phyloP scores from a whole-genome alignment of 306 rosid species.

The Prunus fruticosa region DNA sequence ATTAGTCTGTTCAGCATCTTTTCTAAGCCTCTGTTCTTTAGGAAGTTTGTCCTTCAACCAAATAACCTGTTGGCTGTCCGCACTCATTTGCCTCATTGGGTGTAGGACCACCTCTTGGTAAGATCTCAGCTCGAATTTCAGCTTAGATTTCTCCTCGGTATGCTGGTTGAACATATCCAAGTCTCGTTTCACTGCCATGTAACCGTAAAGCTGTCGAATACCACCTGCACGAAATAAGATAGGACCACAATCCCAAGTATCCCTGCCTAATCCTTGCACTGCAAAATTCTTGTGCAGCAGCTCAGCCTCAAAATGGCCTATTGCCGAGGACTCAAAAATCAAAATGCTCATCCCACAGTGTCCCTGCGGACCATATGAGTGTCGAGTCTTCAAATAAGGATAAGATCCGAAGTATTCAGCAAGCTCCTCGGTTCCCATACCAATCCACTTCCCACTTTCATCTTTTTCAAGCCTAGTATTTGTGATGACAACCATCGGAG shows the following conservation, averaged over 20 bases:
- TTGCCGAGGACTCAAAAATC: slow-evolving; percentile 75
- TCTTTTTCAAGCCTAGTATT: slow-evolving; percentile 45
- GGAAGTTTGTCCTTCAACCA: slow-evolving; percentile 32
- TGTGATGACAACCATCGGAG: slow-evolving; percentile 51
- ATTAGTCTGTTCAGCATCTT: slow-evolving; percentile 29
- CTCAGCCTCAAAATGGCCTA: slow-evolving; percentile 77
- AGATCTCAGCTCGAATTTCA: slow-evolving; percentile 64
- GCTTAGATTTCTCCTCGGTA: slow-evolving; percentile 60
- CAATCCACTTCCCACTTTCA: slow-evolving; percentile 24
- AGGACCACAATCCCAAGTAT: slow-evolving; percentile 54
- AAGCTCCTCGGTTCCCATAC: slow-evolving; percentile 86
- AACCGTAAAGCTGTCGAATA: slow-evolving; percentile 79
- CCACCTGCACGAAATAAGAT: slow-evolving; percentile 51
- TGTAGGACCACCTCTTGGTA: slow-evolving; percentile 73
- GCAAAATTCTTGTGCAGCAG: slow-evolving; percentile 70
- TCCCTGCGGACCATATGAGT: slow-evolving; percentile 89
- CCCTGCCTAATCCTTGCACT: slow-evolving; percentile 61
- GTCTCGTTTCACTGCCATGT: slow-evolving; percentile 69
- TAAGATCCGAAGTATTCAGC: slow-evolving; percentile 54
- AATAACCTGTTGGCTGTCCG: slow-evolving; percentile 49
- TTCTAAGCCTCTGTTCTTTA: slow-evolving; percentile 35
- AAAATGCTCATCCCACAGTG: slow-evolving; percentile 84
- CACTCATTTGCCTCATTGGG: slow-evolving; percentile 58
- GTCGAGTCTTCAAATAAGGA: slow-evolving; percentile 55
- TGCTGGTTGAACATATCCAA: slow-evolving; percentile 68